Conservation (phyloP, 2,329 filamentous ascomycete genomes). For the Penicillium sp. region DNA sequence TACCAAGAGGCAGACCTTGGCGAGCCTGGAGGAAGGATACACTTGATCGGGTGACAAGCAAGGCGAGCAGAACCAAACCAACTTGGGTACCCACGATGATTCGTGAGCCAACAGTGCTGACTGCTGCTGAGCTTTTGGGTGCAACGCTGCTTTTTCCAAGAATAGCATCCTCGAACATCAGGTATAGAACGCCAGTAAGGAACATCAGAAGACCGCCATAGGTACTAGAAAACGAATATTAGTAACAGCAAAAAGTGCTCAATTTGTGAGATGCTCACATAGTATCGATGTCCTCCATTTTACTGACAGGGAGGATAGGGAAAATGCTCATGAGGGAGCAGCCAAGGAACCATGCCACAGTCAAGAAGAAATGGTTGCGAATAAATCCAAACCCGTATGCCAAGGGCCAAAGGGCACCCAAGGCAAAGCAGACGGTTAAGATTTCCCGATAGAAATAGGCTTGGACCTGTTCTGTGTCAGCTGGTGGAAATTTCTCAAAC, state of each 20-base stretch:
- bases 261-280: constrained; percentile 59
- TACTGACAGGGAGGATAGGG: constrained; percentile 83
- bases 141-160: constrained; percentile 44
- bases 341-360: constrained; percentile 70
- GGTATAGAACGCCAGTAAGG: constrained; percentile 71
- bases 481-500: neutral
- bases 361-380: constrained; percentile 62
- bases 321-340: constrained; percentile 87
- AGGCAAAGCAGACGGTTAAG: constrained; percentile 75
- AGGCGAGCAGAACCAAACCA: constrained; percentile 76
- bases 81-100: constrained; percentile 54
- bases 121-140: constrained; percentile 11
- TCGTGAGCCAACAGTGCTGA: constrained; percentile 38
- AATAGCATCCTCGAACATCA: constrained; percentile 72
- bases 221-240: constrained; percentile 56
- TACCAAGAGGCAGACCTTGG: constrained; percentile 79
- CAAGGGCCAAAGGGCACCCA: constrained; percentile 76
- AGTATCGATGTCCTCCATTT: constrained; percentile 71
- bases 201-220: constrained; percentile 78
- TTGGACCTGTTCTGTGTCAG: constrained; percentile 62
- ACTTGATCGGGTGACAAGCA: constrained; percentile 84
- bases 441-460: constrained; percentile 91
- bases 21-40: constrained; percentile 82
- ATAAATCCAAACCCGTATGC: constrained; percentile 75
- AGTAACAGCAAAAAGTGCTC: neutral